Conservation (phyloP, 257 asterid genomes). For the Gardenia jasminoides region DNA sequence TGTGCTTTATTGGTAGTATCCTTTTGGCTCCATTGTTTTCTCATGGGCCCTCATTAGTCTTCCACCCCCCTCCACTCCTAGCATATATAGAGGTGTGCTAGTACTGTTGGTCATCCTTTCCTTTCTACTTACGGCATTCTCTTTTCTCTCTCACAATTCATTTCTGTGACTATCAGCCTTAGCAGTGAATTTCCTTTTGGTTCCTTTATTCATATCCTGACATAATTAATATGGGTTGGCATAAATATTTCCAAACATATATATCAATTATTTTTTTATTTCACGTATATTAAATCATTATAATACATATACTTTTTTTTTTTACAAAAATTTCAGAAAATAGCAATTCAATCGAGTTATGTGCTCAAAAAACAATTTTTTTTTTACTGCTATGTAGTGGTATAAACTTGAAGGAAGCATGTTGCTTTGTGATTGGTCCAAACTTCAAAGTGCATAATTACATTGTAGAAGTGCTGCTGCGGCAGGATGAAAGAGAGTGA, state of each 20-base stretch:
- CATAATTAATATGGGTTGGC: no score
- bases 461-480: constrained; percentile 34
- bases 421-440: constrained; percentile 56
- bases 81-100: constrained; percentile 42
- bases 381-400: neutral
- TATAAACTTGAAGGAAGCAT: constrained; percentile 13
- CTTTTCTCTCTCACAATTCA: constrained; percentile 43
- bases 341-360: no score
- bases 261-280: no score
- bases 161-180: constrained; percentile 37
- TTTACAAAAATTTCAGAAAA: no score
- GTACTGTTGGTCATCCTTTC: constrained; percentile 45
- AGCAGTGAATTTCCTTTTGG: neutral
- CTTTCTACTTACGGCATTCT: constrained; percentile 77
- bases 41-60: constrained; percentile 28
- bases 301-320: no score
- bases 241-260: no score
- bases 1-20: constrained; percentile 33
- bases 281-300: no score
- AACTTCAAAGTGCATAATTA: constrained; percentile 45
- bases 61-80: constrained; percentile 19
- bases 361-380: no score
- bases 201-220: neutral
- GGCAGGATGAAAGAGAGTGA: constrained; percentile 23
- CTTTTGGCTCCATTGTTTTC: constrained; percentile 37